Evolutionary conservation across 2,329 filamentous ascomycete species (phyloP).

Genomic region (Rosellinia necatrix): DNA sequence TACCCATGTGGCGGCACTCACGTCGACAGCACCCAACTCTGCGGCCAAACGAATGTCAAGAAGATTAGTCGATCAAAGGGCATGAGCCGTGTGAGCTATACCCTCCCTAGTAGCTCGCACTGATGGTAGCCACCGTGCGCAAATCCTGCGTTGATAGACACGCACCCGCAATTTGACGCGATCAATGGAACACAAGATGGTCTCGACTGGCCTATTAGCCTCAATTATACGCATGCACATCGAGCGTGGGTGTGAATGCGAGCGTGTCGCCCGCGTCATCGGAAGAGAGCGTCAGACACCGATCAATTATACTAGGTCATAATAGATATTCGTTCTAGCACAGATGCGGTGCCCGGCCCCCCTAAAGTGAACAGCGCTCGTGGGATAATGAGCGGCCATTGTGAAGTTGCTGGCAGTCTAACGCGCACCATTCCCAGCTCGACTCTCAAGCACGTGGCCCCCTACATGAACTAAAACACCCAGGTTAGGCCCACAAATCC

Average conservation of each 20-base stretch:
- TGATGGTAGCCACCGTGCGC: neutral
- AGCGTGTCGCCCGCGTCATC: neutral
- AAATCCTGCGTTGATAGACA: neutral
- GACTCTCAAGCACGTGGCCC: conserved; percentile 32
- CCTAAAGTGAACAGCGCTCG: conserved; percentile 9
- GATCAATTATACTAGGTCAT: conserved; percentile 1
- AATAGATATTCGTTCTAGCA: conserved; percentile 2
- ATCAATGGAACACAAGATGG: conserved; percentile 4
- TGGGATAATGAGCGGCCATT: conserved; percentile 6
- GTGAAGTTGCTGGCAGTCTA: conserved; percentile 2
- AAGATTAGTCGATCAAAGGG: conserved; percentile 71
- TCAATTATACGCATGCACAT: conserved; percentile 4
- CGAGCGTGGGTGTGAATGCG: neutral
- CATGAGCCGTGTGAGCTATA: conserved; percentile 61
- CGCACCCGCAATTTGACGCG: neutral
- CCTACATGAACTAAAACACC: conserved; percentile 7
- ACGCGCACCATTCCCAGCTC: conserved; percentile 32
- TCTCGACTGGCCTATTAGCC: conserved; percentile 7
- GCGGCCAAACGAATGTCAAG: conserved; percentile 65
- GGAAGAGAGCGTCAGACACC: neutral
- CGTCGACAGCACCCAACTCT: conserved; percentile 62
- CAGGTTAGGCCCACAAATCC: conserved; percentile 17
- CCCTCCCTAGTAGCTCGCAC: conserved; percentile 30
- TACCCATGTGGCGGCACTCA: conserved; percentile 81
- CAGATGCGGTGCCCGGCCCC: neutral